Base-by-base conservation (phyloP, 129 eudicot genomes). In the Centella asiatica region DNA sequence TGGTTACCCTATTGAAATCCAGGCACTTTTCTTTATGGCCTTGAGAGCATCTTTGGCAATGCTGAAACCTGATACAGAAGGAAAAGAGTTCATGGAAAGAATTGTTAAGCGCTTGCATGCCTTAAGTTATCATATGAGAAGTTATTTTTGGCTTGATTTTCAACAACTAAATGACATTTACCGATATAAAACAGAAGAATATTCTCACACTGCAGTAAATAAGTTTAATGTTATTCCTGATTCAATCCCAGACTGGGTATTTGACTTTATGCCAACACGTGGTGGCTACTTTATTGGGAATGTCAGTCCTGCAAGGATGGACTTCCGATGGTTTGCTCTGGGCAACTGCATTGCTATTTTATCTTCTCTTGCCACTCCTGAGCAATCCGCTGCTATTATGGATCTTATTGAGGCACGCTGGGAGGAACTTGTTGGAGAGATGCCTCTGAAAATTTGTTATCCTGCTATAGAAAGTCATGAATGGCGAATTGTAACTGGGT, bases 331-430 rank as follows among this genome's bases (percentile, higher is more conserved):
- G 85, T 80, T 80, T 61, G 77, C 77, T 31, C 56, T 80, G 28
- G 85, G 85, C 22, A 80, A 80, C 44, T 80, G 81, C 46, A 50
- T 80, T 60, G 75, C 85, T 45, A 80, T 80, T n/a, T 66, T 80
- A 31, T 61, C 72, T 57, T 71, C 72, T 34, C 67, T 80, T 28
- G 85, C 85, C 20, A 80, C 85, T 50, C 85, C 78, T 20, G 85
- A 69, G 63, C 85, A 80, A 51, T 74, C 78, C 29, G 66, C 54
- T 12, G 73, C 78, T 39, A 74, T 74, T 26, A 74, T 74, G 78
- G 85, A 76, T 65, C 81, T 76, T 15, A 57, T 76, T 46, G 81
- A 76, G 68, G 72, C 33, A 11, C 81, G 81, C 27, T 76, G 81
- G 81, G 73, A 66, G 62, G 81, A 76, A 47, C 40, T 76, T 60